Evolutionary conservation across 805 yeast genomes (phyloP).

Genomic region (Wickerhamiella australiensis): DNA sequence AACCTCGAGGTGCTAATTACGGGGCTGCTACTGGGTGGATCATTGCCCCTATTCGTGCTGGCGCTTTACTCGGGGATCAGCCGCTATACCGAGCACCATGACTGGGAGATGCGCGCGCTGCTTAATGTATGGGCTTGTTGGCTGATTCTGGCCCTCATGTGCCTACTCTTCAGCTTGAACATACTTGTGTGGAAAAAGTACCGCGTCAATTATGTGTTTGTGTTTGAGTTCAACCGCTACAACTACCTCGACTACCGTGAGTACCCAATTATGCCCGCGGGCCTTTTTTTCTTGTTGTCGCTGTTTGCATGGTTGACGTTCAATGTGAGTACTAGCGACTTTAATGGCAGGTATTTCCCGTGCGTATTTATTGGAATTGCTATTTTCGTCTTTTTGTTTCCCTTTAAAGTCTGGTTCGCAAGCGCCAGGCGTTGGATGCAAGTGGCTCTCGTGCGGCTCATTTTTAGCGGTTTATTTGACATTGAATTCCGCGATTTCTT

Average conservation of each 20-base stretch:
- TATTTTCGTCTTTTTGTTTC: conserved; percentile 42
- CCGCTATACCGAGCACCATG: conserved; percentile 29
- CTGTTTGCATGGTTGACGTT: conserved; percentile 69
- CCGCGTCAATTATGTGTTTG: conserved; percentile 81
- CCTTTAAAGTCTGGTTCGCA: conserved; percentile 44
- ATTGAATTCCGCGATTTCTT: conserved; percentile 93
- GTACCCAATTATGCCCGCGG: conserved; percentile 51
- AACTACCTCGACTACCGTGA: conserved; percentile 55
- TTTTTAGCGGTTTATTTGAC: conserved; percentile 78
- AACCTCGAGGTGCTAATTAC: conserved; percentile 39
- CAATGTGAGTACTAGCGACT: conserved; percentile 47
- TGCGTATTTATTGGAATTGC: conserved; percentile 55
- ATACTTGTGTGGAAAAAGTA: conserved; percentile 59
- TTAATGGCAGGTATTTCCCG: conserved; percentile 61
- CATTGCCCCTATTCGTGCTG: conserved; percentile 53
- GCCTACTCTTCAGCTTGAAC: conserved; percentile 52
- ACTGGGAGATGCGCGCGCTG: conserved; percentile 44
- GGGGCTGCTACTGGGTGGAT: conserved; percentile 59
- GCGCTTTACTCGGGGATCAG: conserved; percentile 43
- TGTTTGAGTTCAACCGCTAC: conserved; percentile 72
- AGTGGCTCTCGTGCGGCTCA: conserved; percentile 55
- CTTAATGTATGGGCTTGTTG: conserved; percentile 93
- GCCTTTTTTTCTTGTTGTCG: conserved; percentile 44
- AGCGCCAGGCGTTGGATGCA: conserved; percentile 71
- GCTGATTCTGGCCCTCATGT: conserved; percentile 48